Conservation (phyloP, 2,329 filamentous ascomycete genomes). For the Alternaria alternata region DNA sequence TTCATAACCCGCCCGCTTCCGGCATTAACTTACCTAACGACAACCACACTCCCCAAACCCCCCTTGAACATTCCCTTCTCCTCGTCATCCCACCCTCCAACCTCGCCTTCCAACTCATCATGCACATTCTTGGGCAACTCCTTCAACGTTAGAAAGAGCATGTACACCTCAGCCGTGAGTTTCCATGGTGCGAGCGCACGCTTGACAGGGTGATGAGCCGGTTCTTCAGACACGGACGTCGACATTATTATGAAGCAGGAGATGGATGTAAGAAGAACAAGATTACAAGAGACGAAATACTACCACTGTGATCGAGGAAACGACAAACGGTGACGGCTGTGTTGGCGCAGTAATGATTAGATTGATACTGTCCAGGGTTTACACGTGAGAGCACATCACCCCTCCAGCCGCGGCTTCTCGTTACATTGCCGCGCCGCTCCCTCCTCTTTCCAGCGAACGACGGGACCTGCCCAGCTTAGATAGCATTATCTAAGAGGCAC, state of each 20-base stretch:
- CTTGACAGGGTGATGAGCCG: conserved; percentile 30
- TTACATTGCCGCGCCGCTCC: neutral
- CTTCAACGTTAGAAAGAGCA: conserved; percentile 34
- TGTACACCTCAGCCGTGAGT: conserved; percentile 35
- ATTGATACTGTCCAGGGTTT: neutral
- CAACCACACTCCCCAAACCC: conserved; percentile 37
- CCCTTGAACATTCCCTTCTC: conserved; percentile 34
- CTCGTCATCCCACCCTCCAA: conserved; percentile 25
- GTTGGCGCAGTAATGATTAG: neutral
- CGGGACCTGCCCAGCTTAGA: neutral
- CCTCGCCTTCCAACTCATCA: conserved; percentile 33
- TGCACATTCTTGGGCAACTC: conserved; percentile 37
- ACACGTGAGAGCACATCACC: neutral
- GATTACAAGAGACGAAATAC: too few species aligned
- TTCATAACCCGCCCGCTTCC: neutral
- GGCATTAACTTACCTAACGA: conserved; percentile 24
- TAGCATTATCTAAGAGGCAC: neutral
- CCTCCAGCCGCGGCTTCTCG: neutral
- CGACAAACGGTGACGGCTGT: neutral
- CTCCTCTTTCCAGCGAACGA: neutral
- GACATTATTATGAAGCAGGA: neutral
- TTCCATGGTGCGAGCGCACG: conserved; percentile 37
- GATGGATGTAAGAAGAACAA: fast-evolving
- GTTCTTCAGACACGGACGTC: conserved; percentile 2
- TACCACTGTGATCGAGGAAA: too few species aligned